Conservation (phyloP, 192 early-diverging fungal species). For the Coemansia sp. region DNA sequence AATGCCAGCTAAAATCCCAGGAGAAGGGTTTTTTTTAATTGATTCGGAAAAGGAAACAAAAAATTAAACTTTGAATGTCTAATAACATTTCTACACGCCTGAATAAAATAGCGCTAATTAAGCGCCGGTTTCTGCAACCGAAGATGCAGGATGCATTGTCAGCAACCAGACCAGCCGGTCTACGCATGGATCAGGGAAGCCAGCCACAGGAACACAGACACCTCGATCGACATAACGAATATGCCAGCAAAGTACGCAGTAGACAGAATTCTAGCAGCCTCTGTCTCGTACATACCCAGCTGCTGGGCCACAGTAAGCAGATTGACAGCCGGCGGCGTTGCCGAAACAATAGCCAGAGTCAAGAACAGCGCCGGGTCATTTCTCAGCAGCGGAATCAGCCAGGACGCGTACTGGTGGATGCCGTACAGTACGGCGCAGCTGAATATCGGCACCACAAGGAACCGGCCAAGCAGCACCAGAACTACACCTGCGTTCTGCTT, state of each 20-base stretch:
- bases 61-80: not conserved
- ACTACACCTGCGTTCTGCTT: conserved; percentile 25
- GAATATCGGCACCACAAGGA: conserved; percentile 36
- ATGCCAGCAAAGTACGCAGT: conserved; percentile 59
- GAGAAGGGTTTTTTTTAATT: not conserved
- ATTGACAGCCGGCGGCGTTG: conserved; percentile 68
- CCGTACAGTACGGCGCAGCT: conserved; percentile 28
- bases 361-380: conserved; percentile 65
- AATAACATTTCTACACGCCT: no score
- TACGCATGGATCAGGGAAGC: conserved; percentile 9
- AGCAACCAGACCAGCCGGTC: not conserved
- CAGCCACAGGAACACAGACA: conserved; percentile 45
- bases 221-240: conserved; percentile 27
- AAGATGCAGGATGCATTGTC: not conserved
- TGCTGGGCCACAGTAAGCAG: conserved; percentile 67
- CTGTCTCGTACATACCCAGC: conserved; percentile 65
- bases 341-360: conserved; percentile 61
- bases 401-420: conserved; percentile 30
- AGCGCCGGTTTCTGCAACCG: no score
- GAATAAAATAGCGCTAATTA: no score
- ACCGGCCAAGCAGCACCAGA: conserved; percentile 46
- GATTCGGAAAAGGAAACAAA: no score
- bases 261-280: conserved; percentile 64
- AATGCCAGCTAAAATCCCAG: no score
- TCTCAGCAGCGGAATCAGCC: conserved; percentile 39